These are phyloP conservation scores for Phyllostachys edulis DNA, from an alignment of 176 grass and related monocot species.

Conservation along the genomic window DNA sequence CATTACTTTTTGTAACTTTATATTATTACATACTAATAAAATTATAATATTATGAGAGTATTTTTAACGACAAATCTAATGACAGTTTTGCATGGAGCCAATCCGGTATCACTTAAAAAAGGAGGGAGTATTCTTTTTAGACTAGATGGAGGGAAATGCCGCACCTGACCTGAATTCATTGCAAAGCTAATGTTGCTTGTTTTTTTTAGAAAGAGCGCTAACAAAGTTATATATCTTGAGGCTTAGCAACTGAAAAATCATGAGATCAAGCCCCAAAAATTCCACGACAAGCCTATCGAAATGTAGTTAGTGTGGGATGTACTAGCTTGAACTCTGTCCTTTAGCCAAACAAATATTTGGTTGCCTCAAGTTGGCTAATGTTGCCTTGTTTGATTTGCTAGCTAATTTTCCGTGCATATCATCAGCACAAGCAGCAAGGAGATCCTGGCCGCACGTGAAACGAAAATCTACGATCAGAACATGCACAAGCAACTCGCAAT, in stretches of 20 bases:
- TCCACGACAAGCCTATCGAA: background rate
- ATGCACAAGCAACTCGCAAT: background rate
- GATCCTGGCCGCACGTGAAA: conserved; percentile 25
- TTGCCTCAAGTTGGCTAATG: background rate
- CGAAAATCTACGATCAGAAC: background rate
- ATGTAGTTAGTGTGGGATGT: background rate
- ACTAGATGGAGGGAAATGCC: background rate
- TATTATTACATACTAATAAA: no score
- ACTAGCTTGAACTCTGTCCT: background rate
- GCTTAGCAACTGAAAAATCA: background rate
- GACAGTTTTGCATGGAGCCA: no score
- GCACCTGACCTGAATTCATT: background rate
- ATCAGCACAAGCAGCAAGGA: background rate
- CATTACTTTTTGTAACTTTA: no score
- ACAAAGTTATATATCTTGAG: background rate
- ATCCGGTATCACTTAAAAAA: no score
- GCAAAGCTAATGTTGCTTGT: background rate
- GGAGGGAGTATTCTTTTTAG: background rate
- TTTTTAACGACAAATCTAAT: no score
- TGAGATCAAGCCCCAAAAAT: background rate
- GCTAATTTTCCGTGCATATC: background rate
- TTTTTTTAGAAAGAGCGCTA: background rate
- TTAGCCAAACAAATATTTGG: background rate
- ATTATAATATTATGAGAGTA: no score
- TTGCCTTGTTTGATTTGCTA: background rate